These are phyloP conservation scores for Dictyostelium intermedium DNA, from an alignment of 78 protist genomes.

Conservation along the genomic window DNA sequence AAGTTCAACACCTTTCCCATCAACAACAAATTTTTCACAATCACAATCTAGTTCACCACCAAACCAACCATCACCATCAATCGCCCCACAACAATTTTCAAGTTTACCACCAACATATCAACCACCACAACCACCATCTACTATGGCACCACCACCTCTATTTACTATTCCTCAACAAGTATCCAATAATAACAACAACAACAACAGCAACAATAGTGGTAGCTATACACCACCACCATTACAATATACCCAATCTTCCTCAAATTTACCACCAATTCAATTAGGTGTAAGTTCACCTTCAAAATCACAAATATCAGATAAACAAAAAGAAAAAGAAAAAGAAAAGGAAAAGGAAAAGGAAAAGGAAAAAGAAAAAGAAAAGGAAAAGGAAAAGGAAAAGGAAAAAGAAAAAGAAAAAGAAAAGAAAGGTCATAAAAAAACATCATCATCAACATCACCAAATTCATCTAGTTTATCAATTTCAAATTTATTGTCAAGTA, in stretches of 20 bases:
- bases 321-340: background rate
- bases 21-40: background rate
- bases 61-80: slow-evolving; percentile 5
- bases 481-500: background rate
- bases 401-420: background rate
- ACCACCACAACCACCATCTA: background rate
- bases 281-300: background rate
- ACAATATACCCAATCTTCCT: background rate
- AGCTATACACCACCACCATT: background rate
- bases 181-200: too few species aligned
- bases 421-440: background rate
- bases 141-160: background rate
- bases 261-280: background rate
- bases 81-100: background rate
- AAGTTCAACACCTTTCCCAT: background rate
- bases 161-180: background rate
- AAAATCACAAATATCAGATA: background rate
- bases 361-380: slow-evolving; percentile 1
- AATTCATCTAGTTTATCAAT: background rate
- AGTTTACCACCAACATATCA: background rate
- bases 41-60: slow-evolving; percentile 1
- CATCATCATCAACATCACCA: background rate
- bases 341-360: slow-evolving; percentile 1
- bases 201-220: background rate
- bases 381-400: background rate